phyloP scores from a whole-genome alignment of 1,284 basidiomycete species.

The Pseudozyma hubeiensis region DNA sequence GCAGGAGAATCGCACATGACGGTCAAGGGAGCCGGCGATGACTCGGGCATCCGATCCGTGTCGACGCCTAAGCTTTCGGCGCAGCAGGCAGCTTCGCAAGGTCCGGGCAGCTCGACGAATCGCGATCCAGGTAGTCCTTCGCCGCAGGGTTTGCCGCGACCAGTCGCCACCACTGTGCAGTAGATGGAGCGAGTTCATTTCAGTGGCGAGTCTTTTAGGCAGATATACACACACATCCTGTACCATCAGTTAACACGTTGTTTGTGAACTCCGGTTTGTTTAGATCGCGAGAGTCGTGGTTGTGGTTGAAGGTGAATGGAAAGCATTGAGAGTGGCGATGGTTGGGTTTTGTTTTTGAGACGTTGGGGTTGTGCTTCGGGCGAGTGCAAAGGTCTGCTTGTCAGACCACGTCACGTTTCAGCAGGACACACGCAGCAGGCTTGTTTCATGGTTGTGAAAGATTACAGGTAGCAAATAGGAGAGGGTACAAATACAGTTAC shows the following conservation, averaged over 20 bases:
- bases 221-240: background rate
- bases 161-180: slow-evolving; percentile 45
- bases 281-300: background rate
- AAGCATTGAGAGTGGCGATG: too few relatives aligned
- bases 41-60: slow-evolving; percentile 9
- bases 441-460: too few relatives aligned
- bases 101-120: slow-evolving; percentile 13
- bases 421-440: too few relatives aligned
- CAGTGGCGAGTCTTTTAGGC: background rate
- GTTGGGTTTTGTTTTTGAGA: too few relatives aligned
- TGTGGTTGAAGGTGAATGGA: too few relatives aligned
- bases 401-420: too few relatives aligned
- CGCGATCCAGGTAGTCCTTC: slow-evolving; percentile 34
- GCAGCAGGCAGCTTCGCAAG: slow-evolving; percentile 15
- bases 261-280: slow-evolving; percentile 1
- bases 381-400: too few relatives aligned
- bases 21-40: slow-evolving; percentile 31
- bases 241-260: slow-evolving; percentile 22
- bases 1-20: slow-evolving; percentile 42
- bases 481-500: slow-evolving; percentile 9
- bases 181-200: background rate
- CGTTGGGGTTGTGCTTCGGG: too few relatives aligned
- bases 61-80: slow-evolving; percentile 40
- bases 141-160: slow-evolving; percentile 42
- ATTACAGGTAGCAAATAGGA: background rate